A percentile compares a stretch with the other conserved stretches of the same genome.
Evolutionary conservation across 129 eudicot species (phyloP).

Genomic region (Daucus carota): DNA sequence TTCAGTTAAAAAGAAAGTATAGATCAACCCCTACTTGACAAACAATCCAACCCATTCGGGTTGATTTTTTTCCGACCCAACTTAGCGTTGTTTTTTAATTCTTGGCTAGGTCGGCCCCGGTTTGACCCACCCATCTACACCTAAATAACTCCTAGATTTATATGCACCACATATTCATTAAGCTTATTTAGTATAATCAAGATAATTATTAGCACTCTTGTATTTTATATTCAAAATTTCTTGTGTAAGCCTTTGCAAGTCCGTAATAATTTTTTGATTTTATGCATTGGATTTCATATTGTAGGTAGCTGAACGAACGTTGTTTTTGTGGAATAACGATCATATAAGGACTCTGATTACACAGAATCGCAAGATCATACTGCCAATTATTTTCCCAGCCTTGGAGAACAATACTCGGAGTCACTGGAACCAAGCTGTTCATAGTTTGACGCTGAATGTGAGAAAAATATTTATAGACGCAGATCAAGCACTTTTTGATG

Average conservation of each 20-base stretch:
- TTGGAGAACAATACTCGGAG: conserved; percentile 47
- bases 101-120: not conserved
- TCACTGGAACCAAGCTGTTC: conserved; percentile 77
- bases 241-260: not conserved
- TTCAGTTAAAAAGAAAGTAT: not conserved
- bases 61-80: not conserved
- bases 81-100: too few species aligned
- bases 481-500: conserved; percentile 53
- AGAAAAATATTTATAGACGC: conserved; percentile 51
- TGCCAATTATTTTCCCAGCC: conserved; percentile 56
- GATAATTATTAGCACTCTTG: too few species aligned
- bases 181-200: too few species aligned
- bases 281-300: not conserved
- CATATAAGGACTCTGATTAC: conserved; percentile 49
- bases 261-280: not conserved
- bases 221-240: too few species aligned
- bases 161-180: not conserved
- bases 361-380: conserved; percentile 49
- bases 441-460: conserved; percentile 56
- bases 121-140: not conserved
- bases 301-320: conserved; percentile 65
- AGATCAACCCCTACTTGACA: not conserved
- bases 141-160: not conserved
- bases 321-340: conserved; percentile 62
- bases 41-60: too few species aligned